A percentile compares a stretch with the other conserved stretches of the same genome.
Evolutionary conservation across 148 eudicot species (phyloP).

Genomic region (Hydrangea macrophylla): DNA sequence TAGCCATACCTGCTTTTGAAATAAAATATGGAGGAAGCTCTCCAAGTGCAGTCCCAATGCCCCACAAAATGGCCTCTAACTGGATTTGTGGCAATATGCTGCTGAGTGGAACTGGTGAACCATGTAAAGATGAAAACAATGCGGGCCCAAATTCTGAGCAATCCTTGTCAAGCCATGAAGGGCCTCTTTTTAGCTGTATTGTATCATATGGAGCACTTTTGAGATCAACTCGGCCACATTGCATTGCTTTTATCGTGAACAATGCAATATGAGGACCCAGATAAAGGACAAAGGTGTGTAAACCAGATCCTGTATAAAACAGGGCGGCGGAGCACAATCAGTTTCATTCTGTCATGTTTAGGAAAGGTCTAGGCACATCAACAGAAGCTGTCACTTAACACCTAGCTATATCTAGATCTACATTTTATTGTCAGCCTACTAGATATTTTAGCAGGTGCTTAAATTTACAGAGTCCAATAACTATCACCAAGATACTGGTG

Average conservation of each 20-base stretch:
- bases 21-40: slow-evolving; percentile 99
- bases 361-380: too few relatives aligned
- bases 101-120: slow-evolving; percentile 68
- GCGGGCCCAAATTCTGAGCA: slow-evolving; percentile 89
- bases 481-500: too few relatives aligned
- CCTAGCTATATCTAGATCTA: too few relatives aligned
- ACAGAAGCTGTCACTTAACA: too few relatives aligned
- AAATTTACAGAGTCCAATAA: too few relatives aligned
- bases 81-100: slow-evolving; percentile 95
- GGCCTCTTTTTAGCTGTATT: slow-evolving; percentile 70
- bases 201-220: slow-evolving; percentile 96
- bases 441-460: too few relatives aligned
- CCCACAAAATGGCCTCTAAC: slow-evolving; percentile 91
- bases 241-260: slow-evolving; percentile 91
- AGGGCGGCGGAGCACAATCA: background rate
- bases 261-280: slow-evolving; percentile 96
- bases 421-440: too few relatives aligned
- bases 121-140: slow-evolving; percentile 49
- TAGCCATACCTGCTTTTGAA: slow-evolving; percentile 75
- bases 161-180: slow-evolving; percentile 92
- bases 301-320: slow-evolving; percentile 71
- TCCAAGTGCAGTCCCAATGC: slow-evolving; percentile 95
- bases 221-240: slow-evolving; percentile 94
- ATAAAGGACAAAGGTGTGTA: slow-evolving; percentile 97
- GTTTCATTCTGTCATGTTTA: too few relatives aligned